Evolutionary conservation across 371 early-diverging fungal genomes (phyloP).

Genomic region (Quaeritorhiza haematococci): DNA sequence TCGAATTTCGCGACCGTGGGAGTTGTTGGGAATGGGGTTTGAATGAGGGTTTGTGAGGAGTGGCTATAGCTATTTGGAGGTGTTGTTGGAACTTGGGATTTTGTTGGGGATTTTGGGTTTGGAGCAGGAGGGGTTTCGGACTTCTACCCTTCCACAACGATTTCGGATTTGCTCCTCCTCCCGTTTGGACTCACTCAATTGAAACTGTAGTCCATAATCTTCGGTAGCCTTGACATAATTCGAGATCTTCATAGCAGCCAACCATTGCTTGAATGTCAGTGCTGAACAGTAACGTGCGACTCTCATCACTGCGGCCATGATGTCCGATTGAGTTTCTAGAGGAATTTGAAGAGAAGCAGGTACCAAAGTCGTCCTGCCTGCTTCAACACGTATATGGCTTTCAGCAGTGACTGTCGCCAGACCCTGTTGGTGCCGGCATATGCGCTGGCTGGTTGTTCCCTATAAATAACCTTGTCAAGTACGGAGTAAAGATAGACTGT

Average conservation of each 20-base stretch:
- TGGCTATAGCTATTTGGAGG: too few species aligned
- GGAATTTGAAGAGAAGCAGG: not conserved
- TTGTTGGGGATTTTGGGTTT: too few species aligned
- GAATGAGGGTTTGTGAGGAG: too few species aligned
- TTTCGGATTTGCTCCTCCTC: too few species aligned
- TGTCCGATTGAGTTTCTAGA: not conserved
- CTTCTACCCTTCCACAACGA: too few species aligned
- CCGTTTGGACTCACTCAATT: conserved; percentile 2
- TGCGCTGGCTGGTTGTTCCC: conserved; percentile 20
- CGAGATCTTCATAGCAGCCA: conserved; percentile 15
- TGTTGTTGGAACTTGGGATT: too few species aligned
- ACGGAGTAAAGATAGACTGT: conserved; percentile 31
- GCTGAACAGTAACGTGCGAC: conserved; percentile 1
- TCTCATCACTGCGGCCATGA: not conserved
- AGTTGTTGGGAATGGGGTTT: too few species aligned
- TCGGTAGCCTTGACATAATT: conserved; percentile 19
- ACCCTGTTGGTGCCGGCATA: not conserved
- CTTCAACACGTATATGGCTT: not conserved
- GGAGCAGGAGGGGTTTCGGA: too few species aligned
- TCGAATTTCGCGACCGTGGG: too few species aligned
- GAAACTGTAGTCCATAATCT: conserved; percentile 12
- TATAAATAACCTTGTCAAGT: conserved; percentile 27
- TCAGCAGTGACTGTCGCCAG: not conserved
- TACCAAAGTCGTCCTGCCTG: too few species aligned
- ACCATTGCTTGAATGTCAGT: conserved; percentile 4